Conservation (phyloP, 495 filamentous ascomycete genomes). For the Astrothelium macrocarpum region DNA sequence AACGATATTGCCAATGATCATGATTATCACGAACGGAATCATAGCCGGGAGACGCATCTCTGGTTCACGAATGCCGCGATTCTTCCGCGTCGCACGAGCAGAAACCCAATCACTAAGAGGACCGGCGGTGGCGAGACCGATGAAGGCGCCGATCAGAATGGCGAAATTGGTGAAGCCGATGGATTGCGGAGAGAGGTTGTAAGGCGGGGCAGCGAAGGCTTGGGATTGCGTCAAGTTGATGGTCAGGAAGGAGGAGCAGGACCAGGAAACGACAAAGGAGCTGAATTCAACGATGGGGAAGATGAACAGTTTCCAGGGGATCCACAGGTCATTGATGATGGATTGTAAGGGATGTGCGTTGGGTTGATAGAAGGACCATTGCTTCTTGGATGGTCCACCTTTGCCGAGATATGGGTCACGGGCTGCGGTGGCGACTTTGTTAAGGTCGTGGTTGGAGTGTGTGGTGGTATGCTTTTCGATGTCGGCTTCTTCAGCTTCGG, state of each 20-base stretch:
- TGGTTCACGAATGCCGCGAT: conserved; percentile 52
- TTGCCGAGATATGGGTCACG: conserved; percentile 36
- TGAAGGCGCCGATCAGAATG: conserved; percentile 41
- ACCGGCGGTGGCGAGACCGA: conserved; percentile 50
- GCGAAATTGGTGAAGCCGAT: conserved; percentile 46
- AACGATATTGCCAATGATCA: conserved; percentile 51
- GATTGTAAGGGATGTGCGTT: conserved; percentile 34
- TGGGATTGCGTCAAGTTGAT: conserved; percentile 56
- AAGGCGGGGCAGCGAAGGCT: conserved; percentile 50
- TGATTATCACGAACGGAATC: conserved; percentile 49
- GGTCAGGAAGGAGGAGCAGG: conserved; percentile 49
- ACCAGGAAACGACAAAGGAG: conserved; percentile 51
- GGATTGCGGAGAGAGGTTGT: conserved; percentile 43
- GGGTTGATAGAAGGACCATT: conserved; percentile 46
- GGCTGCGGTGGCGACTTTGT: conserved; percentile 21
- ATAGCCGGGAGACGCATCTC: conserved; percentile 54
- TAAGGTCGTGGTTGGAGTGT: conserved; percentile 15
- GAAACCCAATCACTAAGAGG: conserved; percentile 51
- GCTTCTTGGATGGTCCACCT: conserved; percentile 43
- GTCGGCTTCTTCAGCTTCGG: conserved; percentile 8
- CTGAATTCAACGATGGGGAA: conserved; percentile 57
- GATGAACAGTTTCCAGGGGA: conserved; percentile 48
- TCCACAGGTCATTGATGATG: conserved; percentile 38
- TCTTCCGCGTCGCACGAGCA: conserved; percentile 45
- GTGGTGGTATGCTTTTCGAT: conserved; percentile 21